These are phyloP conservation scores for Clavariopsis aquatica DNA, from an alignment of 495 filamentous ascomycete species.

Conservation along the genomic window DNA sequence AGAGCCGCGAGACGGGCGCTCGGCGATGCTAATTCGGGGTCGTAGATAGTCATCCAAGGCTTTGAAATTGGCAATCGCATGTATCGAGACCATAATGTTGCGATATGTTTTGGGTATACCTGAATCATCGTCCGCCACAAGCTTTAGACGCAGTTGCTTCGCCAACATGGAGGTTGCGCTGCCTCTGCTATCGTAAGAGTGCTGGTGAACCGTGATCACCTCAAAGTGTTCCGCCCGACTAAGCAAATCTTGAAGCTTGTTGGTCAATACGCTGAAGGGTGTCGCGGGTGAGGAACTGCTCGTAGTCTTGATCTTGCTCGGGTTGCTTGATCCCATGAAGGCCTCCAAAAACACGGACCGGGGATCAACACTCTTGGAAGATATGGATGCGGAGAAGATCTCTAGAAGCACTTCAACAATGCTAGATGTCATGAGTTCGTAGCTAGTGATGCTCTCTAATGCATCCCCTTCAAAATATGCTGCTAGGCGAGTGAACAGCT, in stretches of 20 bases:
- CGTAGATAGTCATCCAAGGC: slow-evolving; percentile 94
- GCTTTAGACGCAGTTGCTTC: slow-evolving; percentile 87
- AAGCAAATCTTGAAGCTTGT: slow-evolving; percentile 92
- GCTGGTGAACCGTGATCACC: slow-evolving; percentile 91
- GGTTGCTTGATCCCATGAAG: slow-evolving; percentile 79
- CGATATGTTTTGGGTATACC: slow-evolving; percentile 79
- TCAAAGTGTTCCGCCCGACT: slow-evolving; percentile 98
- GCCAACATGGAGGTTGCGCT: slow-evolving; percentile 94
- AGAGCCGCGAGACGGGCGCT: slow-evolving; percentile 67
- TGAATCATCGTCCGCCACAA: slow-evolving; percentile 86
- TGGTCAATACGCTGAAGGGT: slow-evolving; percentile 85
- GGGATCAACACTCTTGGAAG: slow-evolving; percentile 55
- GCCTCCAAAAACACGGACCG: slow-evolving; percentile 85
- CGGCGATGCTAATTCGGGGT: slow-evolving; percentile 80
- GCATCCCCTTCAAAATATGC: slow-evolving; percentile 86
- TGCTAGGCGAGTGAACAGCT: slow-evolving; percentile 75
- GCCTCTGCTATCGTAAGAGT: slow-evolving; percentile 86
- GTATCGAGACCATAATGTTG: slow-evolving; percentile 96
- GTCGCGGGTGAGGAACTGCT: slow-evolving; percentile 68
- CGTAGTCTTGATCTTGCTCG: slow-evolving; percentile 57
- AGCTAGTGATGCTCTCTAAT: slow-evolving; percentile 93
- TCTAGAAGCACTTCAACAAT: slow-evolving; percentile 81
- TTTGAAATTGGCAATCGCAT: slow-evolving; percentile 98
- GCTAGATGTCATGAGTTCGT: slow-evolving; percentile 86
- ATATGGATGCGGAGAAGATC: slow-evolving; percentile 66